Evolutionary conservation across 768 basidiomycete species (phyloP).

Genomic region (Omphalotus guepiniiformis): DNA sequence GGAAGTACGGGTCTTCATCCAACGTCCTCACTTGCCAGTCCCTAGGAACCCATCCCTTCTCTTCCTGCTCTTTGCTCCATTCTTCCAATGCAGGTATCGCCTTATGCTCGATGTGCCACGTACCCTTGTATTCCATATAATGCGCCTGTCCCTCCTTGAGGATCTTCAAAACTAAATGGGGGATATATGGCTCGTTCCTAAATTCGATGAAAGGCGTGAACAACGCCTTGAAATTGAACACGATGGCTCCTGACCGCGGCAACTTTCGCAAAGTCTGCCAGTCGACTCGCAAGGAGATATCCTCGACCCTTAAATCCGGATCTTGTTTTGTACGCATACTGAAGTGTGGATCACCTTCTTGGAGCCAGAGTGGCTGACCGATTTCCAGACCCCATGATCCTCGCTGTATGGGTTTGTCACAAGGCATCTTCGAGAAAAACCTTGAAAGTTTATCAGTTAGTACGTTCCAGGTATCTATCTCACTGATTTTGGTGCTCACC

Average conservation of each 20-base stretch:
- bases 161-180: slow-evolving; percentile 40
- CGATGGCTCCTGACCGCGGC: slow-evolving; percentile 42
- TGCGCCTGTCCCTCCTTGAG: slow-evolving; percentile 34
- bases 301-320: slow-evolving; percentile 32
- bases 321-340: slow-evolving; percentile 26
- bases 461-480: background rate
- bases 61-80: slow-evolving; percentile 48
- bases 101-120: slow-evolving; percentile 36
- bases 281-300: slow-evolving; percentile 46
- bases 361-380: slow-evolving; percentile 45
- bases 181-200: slow-evolving; percentile 43
- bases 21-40: slow-evolving; percentile 48
- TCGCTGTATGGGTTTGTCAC: slow-evolving; percentile 47
- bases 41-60: slow-evolving; percentile 38
- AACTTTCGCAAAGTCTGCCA: slow-evolving; percentile 53
- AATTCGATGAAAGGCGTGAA: slow-evolving; percentile 46
- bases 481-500: slow-evolving; percentile 24
- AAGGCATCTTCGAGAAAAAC: slow-evolving; percentile 43
- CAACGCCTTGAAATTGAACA: slow-evolving; percentile 51
- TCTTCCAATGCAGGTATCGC: slow-evolving; percentile 39
- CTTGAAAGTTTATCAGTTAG: slow-evolving; percentile 19
- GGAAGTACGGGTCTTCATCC: slow-evolving; percentile 48
- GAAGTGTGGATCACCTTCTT: slow-evolving; percentile 35
- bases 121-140: slow-evolving; percentile 42
- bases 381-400: slow-evolving; percentile 49